phyloP scores from a whole-genome alignment of 2,329 filamentous ascomycete species.

The Xylariaceae sp. region DNA sequence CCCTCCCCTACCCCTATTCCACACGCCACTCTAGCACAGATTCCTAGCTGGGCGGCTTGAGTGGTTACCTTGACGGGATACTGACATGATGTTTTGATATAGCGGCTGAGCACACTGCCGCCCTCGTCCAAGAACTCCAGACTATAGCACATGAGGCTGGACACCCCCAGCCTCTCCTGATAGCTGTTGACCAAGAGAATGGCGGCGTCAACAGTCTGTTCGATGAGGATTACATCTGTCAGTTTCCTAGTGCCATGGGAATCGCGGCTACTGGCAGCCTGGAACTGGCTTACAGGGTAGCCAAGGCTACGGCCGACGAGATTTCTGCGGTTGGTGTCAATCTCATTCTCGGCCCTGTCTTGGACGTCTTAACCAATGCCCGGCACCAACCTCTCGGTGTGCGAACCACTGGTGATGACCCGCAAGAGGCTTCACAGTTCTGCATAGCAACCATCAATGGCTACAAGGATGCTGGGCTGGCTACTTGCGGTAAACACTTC shows the following conservation, averaged over 20 bases:
- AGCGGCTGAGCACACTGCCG: conserved; percentile 89
- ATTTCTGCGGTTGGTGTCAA: conserved; percentile 92
- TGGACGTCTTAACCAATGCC: conserved; percentile 91
- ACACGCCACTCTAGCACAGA: conserved; percentile 10
- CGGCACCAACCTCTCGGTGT: conserved; percentile 87
- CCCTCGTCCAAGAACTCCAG: conserved; percentile 84
- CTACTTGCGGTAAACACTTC: conserved; percentile 92
- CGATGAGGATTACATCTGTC: conserved; percentile 90
- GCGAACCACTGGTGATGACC: conserved; percentile 84
- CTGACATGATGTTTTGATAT: conserved; percentile 32
- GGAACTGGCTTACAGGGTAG: conserved; percentile 81
- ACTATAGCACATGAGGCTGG: conserved; percentile 86
- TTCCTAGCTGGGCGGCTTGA: conserved; percentile 5
- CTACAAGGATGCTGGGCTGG: conserved; percentile 84
- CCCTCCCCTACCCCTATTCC: conserved; percentile 2
- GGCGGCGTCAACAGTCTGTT: conserved; percentile 95
- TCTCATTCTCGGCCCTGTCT: conserved; percentile 85
- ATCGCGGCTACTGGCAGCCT: conserved; percentile 85
- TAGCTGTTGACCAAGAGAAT: conserved; percentile 95
- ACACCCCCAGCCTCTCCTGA: conserved; percentile 81
- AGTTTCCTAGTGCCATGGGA: conserved; percentile 96
- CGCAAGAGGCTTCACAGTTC: conserved; percentile 90
- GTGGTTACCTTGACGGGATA: conserved; percentile 24
- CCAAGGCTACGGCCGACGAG: conserved; percentile 88
- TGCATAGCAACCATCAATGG: conserved; percentile 87